Conservation (phyloP, 768 basidiomycete genomes). For the Megacollybia marginata region DNA sequence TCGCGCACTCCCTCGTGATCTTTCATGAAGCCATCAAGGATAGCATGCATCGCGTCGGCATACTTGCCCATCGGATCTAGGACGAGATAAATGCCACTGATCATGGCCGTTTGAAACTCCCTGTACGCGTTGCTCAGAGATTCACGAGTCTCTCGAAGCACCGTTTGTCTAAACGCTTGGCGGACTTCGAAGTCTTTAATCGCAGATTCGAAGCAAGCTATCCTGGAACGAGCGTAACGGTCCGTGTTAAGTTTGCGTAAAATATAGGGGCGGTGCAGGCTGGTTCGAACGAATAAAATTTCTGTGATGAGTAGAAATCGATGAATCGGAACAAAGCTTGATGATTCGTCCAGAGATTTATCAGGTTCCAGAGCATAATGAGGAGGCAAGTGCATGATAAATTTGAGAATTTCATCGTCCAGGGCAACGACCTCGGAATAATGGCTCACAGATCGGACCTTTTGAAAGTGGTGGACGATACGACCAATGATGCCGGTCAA, state of each 20-base stretch:
- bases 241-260: slow-evolving; percentile 72
- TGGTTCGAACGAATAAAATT: slow-evolving; percentile 78
- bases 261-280: slow-evolving; percentile 83
- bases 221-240: slow-evolving; percentile 73
- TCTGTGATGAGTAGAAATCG: slow-evolving; percentile 88
- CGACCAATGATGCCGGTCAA: slow-evolving; percentile 81
- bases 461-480: slow-evolving; percentile 91
- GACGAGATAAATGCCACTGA: slow-evolving; percentile 80
- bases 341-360: slow-evolving; percentile 61
- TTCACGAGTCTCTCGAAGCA: slow-evolving; percentile 56
- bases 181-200: slow-evolving; percentile 81
- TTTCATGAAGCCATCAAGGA: slow-evolving; percentile 70
- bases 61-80: slow-evolving; percentile 69
- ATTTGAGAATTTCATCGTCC: slow-evolving; percentile 78
- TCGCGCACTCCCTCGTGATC: slow-evolving; percentile 60
- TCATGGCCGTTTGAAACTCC: slow-evolving; percentile 87
- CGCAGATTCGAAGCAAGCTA: slow-evolving; percentile 88
- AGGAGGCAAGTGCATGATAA: slow-evolving; percentile 70
- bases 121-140: slow-evolving; percentile 77
- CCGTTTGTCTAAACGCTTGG: slow-evolving; percentile 53
- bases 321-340: slow-evolving; percentile 68
- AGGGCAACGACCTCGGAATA: slow-evolving; percentile 78
- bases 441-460: slow-evolving; percentile 67
- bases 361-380: slow-evolving; percentile 75
- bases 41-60: slow-evolving; percentile 65